Evolutionary conservation across 2,329 filamentous ascomycete species (phyloP), one percentile per base, ranked within the genome.

Genomic region (Cadophora luteo-olivacea): DNA sequence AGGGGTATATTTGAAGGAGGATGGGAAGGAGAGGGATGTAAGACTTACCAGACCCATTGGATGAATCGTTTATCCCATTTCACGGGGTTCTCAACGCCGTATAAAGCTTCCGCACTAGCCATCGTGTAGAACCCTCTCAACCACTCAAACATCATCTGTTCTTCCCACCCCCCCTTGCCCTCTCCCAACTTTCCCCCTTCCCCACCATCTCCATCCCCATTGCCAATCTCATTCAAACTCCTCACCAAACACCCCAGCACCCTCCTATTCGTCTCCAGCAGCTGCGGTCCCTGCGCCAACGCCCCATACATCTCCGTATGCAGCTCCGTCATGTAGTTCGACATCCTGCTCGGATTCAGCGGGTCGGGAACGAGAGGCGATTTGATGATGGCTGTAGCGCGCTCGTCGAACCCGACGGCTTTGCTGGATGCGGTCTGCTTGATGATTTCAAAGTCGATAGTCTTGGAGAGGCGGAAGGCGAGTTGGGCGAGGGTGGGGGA

Each of bases 61-160:
- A 67, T 55, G 19, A 69, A 58, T 12, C 32, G 51, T 8, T 57
- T 52, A 57, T 66, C 58, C 60, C 52, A 54, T 12, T 60, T 51
- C 8, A 73, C 55, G 1, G 82, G 82, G 69, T 84, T 83, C 1
- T 79, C 65, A 0, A 80, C 77, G 0, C 84, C 83, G 66, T 81
- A 85, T 14, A 85, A 73, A 3, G 80, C 79, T 22, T 77, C 71
- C 5, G 78, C 68, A 29, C 61, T 64, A 22, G 61, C 68, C 22
- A 65, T 63, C 3, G 68, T 68, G 29, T 70, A 72, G 11, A 57
- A 57, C 33, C 49, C 52, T 16, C 66, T 25, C 38, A 72, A 36
- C 68, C 68, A 70, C 1, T 33, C 38, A 61, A 67, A 68, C 6
- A 70, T 36, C 48, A 33, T 63, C 48, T 45, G 60, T 12, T 48